These are phyloP conservation scores for Pulveroboletus sp. DNA, from an alignment of 768 basidiomycete genomes.

Conservation along the genomic window DNA sequence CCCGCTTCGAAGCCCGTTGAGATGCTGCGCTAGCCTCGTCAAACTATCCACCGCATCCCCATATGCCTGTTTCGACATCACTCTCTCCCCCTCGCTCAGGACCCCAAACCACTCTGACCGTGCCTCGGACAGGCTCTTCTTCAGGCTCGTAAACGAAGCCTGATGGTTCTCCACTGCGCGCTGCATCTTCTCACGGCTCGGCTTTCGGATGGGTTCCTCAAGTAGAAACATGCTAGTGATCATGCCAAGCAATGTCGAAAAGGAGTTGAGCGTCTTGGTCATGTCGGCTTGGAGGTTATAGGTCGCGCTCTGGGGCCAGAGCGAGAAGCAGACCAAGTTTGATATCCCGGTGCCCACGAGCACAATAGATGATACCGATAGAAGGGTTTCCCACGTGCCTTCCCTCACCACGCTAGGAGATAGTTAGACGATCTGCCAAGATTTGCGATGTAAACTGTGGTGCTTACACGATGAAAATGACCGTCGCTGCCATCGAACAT, in stretches of 20 bases:
- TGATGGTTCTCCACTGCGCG: conserved; percentile 85
- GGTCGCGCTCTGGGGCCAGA: conserved; percentile 88
- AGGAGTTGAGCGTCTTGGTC: conserved; percentile 83
- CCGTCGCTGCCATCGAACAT: conserved; percentile 81
- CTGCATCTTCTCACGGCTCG: conserved; percentile 63
- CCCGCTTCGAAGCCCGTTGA: conserved; percentile 85
- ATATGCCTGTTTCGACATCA: conserved; percentile 55
- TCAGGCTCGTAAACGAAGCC: conserved; percentile 84
- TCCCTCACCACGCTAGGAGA: conserved; percentile 69
- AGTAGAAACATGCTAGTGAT: conserved; percentile 85
- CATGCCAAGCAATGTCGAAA: conserved; percentile 79
- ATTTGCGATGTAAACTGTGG: neutral
- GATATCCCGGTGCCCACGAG: conserved; percentile 72
- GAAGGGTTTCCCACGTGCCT: conserved; percentile 73
- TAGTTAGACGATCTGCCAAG: conserved; percentile 26
- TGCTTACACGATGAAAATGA: conserved; percentile 77
- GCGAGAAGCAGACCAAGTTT: conserved; percentile 76
- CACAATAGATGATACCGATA: conserved; percentile 76
- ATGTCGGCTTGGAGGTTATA: conserved; percentile 81
- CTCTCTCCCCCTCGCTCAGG: conserved; percentile 22
- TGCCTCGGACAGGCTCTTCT: conserved; percentile 83
- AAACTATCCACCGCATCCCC: conserved; percentile 85
- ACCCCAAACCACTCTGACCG: conserved; percentile 71
- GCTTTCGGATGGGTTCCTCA: conserved; percentile 58
- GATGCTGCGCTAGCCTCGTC: conserved; percentile 89